Percentiles rank a stretch among this genome's conserved stretches.
phyloP scores from a whole-genome alignment of 371 early-diverging fungal species.

The Mortierella sp. region DNA sequence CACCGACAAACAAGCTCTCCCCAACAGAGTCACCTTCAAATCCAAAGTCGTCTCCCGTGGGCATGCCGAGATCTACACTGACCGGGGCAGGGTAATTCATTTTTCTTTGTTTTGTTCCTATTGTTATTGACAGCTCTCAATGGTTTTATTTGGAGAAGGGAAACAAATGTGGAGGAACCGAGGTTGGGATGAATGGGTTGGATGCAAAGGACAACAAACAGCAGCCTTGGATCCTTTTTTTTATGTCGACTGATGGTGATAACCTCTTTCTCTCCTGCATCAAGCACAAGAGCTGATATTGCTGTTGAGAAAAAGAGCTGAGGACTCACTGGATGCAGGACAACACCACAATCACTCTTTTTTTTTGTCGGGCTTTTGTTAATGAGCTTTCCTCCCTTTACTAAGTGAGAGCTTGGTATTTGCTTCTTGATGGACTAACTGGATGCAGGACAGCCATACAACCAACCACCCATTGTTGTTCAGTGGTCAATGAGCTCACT shows the following conservation, averaged over 20 bases:
- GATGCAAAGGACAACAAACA: too few relatives aligned
- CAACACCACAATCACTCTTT: background rate
- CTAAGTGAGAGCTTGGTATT: background rate
- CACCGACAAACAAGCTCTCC: slow-evolving; percentile 77
- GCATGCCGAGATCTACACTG: slow-evolving; percentile 94
- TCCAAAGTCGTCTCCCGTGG: slow-evolving; percentile 94
- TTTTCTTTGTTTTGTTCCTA: background rate
- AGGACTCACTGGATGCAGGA: background rate
- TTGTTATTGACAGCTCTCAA: background rate
- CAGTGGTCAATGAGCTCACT: background rate
- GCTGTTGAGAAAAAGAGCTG: too few relatives aligned
- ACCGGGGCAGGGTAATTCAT: slow-evolving; percentile 79
- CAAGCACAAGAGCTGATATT: too few relatives aligned
- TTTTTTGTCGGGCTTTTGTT: background rate
- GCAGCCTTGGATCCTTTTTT: too few relatives aligned
- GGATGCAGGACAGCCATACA: background rate
- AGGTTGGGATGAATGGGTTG: background rate
- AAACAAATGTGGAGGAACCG: background rate
- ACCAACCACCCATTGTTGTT: background rate
- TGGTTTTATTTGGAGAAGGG: background rate
- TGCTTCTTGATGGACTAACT: background rate
- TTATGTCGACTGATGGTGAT: too few relatives aligned
- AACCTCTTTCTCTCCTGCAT: too few relatives aligned
- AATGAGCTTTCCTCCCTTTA: background rate
- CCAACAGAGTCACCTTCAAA: slow-evolving; percentile 87